Evolutionary conservation across 768 basidiomycete species (phyloP).

Genomic region (Amanita thiersii): DNA sequence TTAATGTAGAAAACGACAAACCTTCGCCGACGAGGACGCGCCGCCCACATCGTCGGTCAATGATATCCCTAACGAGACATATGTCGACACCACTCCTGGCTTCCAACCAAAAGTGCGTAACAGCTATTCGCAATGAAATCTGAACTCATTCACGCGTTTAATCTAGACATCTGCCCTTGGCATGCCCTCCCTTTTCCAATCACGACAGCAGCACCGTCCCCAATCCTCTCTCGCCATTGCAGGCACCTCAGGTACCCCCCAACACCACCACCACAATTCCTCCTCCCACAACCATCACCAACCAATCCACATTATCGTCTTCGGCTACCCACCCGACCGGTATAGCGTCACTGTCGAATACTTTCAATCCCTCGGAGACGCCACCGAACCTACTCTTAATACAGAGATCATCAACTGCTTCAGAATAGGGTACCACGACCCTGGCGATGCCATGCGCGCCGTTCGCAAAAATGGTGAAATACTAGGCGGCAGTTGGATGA

Average conservation of each 20-base stretch:
- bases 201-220: conserved; percentile 23
- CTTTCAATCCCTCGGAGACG: conserved; percentile 64
- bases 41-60: conserved; percentile 70
- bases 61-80: conserved; percentile 60
- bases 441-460: conserved; percentile 70
- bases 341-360: conserved; percentile 66
- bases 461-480: conserved; percentile 81
- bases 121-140: conserved; percentile 3
- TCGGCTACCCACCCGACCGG: conserved; percentile 82
- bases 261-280: not conserved
- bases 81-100: conserved; percentile 29
- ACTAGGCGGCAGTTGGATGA: conserved; percentile 68
- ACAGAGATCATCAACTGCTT: conserved; percentile 75
- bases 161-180: conserved; percentile 32
- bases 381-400: conserved; percentile 62
- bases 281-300: conserved; percentile 24
- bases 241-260: not conserved
- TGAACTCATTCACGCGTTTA: conserved; percentile 6
- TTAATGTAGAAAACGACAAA: conserved; percentile 44
- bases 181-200: conserved; percentile 24
- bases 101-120: conserved; percentile 40
- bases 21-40: conserved; percentile 68
- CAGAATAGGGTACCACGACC: conserved; percentile 63
- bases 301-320: conserved; percentile 64
- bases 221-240: conserved; percentile 13